These are phyloP conservation scores for Chaetomium olivaceum DNA, from an alignment of 2,329 filamentous ascomycete genomes.

Conservation along the genomic window DNA sequence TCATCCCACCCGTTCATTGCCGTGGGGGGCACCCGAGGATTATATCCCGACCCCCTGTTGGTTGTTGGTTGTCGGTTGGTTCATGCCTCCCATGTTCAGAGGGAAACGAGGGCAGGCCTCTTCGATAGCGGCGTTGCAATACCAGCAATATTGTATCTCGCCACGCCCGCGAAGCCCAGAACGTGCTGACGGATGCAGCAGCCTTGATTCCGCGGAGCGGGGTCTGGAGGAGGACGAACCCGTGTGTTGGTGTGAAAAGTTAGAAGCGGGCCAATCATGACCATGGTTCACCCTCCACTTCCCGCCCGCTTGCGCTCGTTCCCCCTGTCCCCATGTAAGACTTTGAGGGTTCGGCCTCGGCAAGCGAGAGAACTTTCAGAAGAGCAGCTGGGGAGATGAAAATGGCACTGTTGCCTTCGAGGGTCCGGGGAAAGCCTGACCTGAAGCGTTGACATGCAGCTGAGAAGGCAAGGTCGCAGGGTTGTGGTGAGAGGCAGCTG, in stretches of 20 bases:
- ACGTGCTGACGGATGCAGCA: background rate
- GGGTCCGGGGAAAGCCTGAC: background rate
- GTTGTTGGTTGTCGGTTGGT: background rate
- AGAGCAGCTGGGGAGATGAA: background rate
- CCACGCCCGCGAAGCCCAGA: background rate
- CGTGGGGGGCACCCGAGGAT: background rate
- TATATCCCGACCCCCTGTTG: background rate
- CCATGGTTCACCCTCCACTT: background rate
- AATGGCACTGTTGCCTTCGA: background rate
- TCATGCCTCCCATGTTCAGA: background rate
- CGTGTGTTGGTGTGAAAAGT: background rate
- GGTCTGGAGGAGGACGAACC: background rate
- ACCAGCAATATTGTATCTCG: background rate
- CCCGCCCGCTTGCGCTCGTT: background rate
- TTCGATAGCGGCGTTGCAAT: background rate
- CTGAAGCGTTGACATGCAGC: background rate
- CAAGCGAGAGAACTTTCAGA: background rate
- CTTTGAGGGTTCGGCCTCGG: background rate
- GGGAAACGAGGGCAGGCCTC: background rate
- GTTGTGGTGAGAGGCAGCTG: background rate
- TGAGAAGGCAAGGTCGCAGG: background rate
- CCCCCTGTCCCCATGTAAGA: background rate
- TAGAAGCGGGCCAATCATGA: background rate
- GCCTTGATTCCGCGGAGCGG: background rate
- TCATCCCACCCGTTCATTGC: background rate